A percentile compares a stretch with the other conserved stretches of the same genome.
phyloP scores from a whole-genome alignment of 495 filamentous ascomycete species.

The Patellaria atrata region DNA sequence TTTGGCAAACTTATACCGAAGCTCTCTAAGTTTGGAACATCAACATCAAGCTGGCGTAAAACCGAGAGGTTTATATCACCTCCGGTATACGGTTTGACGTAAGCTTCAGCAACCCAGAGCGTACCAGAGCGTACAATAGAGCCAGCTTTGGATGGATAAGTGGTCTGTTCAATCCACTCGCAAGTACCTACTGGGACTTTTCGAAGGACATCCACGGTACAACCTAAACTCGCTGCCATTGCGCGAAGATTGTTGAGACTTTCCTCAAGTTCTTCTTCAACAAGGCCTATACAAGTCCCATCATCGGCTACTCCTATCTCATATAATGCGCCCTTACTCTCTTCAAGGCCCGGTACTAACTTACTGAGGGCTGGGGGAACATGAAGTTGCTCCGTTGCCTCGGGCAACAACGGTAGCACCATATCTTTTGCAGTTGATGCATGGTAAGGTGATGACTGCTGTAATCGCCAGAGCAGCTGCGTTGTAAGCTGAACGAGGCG shows the following conservation, averaged over 20 bases:
- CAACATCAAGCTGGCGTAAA: neutral
- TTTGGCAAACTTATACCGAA: neutral
- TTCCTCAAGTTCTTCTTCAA: slow-evolving; percentile 80
- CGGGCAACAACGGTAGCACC: slow-evolving; percentile 58
- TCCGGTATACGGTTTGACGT: slow-evolving; percentile 48
- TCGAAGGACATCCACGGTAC: slow-evolving; percentile 67
- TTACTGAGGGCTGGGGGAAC: too few species aligned
- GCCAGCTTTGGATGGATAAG: slow-evolving; percentile 17
- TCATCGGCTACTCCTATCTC: slow-evolving; percentile 96
- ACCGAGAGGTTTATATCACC: slow-evolving; percentile 9
- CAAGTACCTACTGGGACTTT: slow-evolving; percentile 78
- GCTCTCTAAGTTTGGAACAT: neutral
- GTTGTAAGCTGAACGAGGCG: slow-evolving; percentile 84
- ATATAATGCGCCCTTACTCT: slow-evolving; percentile 83
- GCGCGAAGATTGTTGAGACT: slow-evolving; percentile 66
- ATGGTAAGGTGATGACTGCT: slow-evolving; percentile 89
- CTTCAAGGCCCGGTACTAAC: slow-evolving; percentile 69
- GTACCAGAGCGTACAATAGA: slow-evolving; percentile 32
- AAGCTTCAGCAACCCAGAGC: slow-evolving; percentile 82
- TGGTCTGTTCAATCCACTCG: slow-evolving; percentile 48
- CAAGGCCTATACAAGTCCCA: slow-evolving; percentile 80
- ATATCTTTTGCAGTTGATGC: slow-evolving; percentile 54
- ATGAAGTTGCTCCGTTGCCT: slow-evolving; percentile 40
- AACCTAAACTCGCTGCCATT: slow-evolving; percentile 88
- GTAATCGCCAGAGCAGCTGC: slow-evolving; percentile 84